Base-by-base conservation (phyloP, 345 rosid species). In the Gynandropsis gynandra region DNA sequence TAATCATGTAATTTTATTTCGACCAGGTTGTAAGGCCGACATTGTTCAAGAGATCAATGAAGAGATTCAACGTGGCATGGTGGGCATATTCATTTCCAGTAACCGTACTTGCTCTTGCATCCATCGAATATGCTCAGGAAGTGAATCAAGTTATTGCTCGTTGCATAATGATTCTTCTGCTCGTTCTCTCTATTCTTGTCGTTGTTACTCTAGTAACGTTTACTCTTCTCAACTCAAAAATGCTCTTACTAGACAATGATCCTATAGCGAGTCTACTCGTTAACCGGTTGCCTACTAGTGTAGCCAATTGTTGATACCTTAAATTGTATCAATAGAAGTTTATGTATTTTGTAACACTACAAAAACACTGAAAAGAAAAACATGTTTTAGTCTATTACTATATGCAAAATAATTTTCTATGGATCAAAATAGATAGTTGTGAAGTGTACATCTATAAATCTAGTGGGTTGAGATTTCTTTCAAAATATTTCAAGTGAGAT, bases 1-100 rank as follows among this genome's bases (percentile, higher is more conserved):
- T 24, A 24, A 24, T 2, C 4, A 2, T 24, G 2, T 24, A 24
- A 24, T 24, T 24, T 24, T 24, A 2, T 24, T 24, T 24, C 29
- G 2, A 24, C 5, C 29, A 24, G 78, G 62, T 52, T 11, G 58
- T 51, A 0, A 54, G 78, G 44, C 78, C 78, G 24, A 39, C 8
- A 10, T 27, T 74, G 9, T 74, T 74, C 61, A 62, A 47, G 64
- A 70, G 54, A 53, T 63, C 78, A 4, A 70, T 70, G 78, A 74
- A 48, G 50, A 74, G 59, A 56, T 74, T 62, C 51, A 63, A 40
- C 24, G 8, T 74, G 8, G 67, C 64, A 3, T 74, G 78, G 78
- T 70, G 78, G 78, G 78, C 75, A 0, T 74, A 74, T 36, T 70
- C 75, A 10, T 74, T 66, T 24, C 72, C 78, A 4, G 19, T 74